These are phyloP conservation scores for Boletus eberwhitei DNA, from an alignment of 768 basidiomycete species.

Conservation along the genomic window DNA sequence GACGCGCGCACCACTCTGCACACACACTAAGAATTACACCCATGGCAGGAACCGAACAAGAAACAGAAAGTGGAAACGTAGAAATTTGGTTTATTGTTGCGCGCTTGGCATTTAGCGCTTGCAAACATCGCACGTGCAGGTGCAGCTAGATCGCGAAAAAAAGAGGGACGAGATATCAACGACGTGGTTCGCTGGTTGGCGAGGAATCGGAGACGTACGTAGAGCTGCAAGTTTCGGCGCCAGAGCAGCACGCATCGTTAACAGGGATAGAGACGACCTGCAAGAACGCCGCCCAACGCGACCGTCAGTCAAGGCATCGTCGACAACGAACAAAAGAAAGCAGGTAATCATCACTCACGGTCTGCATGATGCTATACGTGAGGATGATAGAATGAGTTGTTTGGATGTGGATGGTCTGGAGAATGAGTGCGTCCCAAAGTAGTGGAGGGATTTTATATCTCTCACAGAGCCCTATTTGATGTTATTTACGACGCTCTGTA, in stretches of 20 bases:
- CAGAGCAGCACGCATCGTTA: slow-evolving; percentile 20
- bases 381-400: neutral
- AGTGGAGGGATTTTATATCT: neutral
- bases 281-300: too few relatives aligned
- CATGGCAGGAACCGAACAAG: neutral
- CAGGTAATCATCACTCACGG: slow-evolving; percentile 7
- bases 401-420: neutral
- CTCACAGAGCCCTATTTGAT: neutral
- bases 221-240: slow-evolving; percentile 3
- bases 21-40: neutral
- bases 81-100: too few relatives aligned
- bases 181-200: neutral
- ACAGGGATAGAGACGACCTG: slow-evolving; percentile 13
- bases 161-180: neutral
- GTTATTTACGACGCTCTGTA: neutral
- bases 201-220: neutral
- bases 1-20: neutral
- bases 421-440: neutral
- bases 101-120: slow-evolving; percentile 7
- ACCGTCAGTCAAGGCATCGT: neutral
- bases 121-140: slow-evolving; percentile 20
- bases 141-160: slow-evolving; percentile 2
- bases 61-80: neutral
- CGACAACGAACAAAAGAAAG: neutral
- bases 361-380: slow-evolving; percentile 9